Conservation (phyloP, 805 yeast genomes). For the Schwanniomyces sp. region DNA sequence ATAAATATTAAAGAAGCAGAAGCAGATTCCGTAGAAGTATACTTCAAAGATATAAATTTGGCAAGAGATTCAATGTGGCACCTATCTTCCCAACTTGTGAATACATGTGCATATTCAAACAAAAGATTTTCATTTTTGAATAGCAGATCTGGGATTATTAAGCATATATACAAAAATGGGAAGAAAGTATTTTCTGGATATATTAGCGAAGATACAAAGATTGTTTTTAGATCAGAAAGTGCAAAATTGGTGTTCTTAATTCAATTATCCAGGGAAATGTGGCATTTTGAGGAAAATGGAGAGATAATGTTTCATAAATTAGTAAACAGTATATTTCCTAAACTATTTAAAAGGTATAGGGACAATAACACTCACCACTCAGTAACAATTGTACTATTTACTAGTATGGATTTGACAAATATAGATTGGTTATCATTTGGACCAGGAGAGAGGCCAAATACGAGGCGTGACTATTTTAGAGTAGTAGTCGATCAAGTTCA, state of each 20-base stretch:
- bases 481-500: conserved; percentile 95
- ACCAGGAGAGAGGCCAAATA: conserved; percentile 69
- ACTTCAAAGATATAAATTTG: conserved; percentile 74
- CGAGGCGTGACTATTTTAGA: conserved; percentile 77
- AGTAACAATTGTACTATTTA: conserved; percentile 84
- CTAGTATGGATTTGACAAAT: conserved; percentile 65
- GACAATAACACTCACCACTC: conserved; percentile 85
- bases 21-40: conserved; percentile 80
- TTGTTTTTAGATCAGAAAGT: conserved; percentile 88
- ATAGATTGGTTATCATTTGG: conserved; percentile 57
- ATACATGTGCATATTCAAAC: conserved; percentile 63
- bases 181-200: conserved; percentile 71
- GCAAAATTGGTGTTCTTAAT: conserved; percentile 80
- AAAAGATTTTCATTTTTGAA: conserved; percentile 66
- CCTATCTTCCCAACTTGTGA: conserved; percentile 59
- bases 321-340: conserved; percentile 89
- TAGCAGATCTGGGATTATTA: conserved; percentile 61
- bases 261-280: conserved; percentile 93
- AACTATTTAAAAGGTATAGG: conserved; percentile 84
- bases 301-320: conserved; percentile 91
- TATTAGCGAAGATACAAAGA: conserved; percentile 69
- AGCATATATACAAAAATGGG: conserved; percentile 66
- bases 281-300: conserved; percentile 97
- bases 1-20: conserved; percentile 49
- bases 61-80: conserved; percentile 95